phyloP scores from a whole-genome alignment of 1,139 yeast species.

The Geotrichum aggregatum region DNA sequence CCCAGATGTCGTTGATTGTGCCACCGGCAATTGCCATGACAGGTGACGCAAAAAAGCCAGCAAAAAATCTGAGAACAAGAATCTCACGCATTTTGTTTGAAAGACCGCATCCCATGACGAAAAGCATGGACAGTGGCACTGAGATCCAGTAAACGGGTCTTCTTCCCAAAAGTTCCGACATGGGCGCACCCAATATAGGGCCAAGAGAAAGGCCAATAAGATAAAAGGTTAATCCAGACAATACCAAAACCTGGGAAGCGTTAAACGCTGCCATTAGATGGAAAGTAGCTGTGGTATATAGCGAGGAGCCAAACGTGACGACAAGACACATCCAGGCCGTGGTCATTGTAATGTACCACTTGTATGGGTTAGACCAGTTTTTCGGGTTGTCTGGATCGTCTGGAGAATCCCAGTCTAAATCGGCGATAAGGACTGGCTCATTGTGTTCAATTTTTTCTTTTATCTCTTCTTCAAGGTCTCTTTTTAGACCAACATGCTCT shows the following conservation, averaged over 20 bases:
- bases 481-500: background rate
- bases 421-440: slow-evolving; percentile 15
- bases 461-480: background rate
- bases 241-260: slow-evolving; percentile 57
- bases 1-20: slow-evolving; percentile 66
- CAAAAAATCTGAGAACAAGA: slow-evolving; percentile 66
- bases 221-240: slow-evolving; percentile 56
- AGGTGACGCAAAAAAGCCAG: slow-evolving; percentile 78
- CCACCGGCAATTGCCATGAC: slow-evolving; percentile 86
- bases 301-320: slow-evolving; percentile 45
- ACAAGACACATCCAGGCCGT: slow-evolving; percentile 43
- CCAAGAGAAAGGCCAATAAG: slow-evolving; percentile 53
- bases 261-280: slow-evolving; percentile 42
- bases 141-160: slow-evolving; percentile 61
- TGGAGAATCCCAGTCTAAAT: slow-evolving; percentile 24
- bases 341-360: slow-evolving; percentile 41
- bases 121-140: slow-evolving; percentile 52
- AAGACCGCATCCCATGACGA: slow-evolving; percentile 52
- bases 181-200: slow-evolving; percentile 49
- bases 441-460: slow-evolving; percentile 9
- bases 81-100: slow-evolving; percentile 45
- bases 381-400: slow-evolving; percentile 32
- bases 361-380: slow-evolving; percentile 38
- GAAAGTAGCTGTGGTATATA: slow-evolving; percentile 47
- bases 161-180: slow-evolving; percentile 52